These are phyloP conservation scores for Leccinum variicolor DNA, from an alignment of 768 basidiomycete species.

Conservation along the genomic window DNA sequence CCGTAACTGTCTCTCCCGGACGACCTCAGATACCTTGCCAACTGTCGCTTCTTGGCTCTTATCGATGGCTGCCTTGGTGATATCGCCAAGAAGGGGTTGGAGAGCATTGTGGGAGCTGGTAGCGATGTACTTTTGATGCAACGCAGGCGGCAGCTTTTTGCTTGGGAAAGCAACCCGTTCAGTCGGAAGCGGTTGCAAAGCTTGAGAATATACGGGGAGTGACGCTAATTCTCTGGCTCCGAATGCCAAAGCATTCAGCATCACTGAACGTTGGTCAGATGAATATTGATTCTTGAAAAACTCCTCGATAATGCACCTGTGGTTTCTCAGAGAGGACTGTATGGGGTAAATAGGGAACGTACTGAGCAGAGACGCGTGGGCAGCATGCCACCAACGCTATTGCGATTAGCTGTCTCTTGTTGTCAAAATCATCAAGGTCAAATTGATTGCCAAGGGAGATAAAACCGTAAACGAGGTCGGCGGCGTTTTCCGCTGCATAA, in stretches of 20 bases:
- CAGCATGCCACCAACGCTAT: constrained; percentile 78
- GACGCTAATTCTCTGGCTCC: constrained; percentile 80
- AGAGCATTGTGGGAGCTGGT: constrained; percentile 41
- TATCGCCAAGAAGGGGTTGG: constrained; percentile 56
- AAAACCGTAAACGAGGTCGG: constrained; percentile 71
- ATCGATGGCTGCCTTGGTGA: constrained; percentile 62
- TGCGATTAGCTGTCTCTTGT: constrained; percentile 70
- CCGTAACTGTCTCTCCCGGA: constrained; percentile 72
- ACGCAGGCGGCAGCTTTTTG: constrained; percentile 66
- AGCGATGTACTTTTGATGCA: constrained; percentile 68
- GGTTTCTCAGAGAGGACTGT: constrained; percentile 2
- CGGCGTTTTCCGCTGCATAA: constrained; percentile 82
- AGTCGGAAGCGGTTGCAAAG: constrained; percentile 29
- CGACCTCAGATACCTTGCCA: constrained; percentile 56
- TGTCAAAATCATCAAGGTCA: constrained; percentile 76
- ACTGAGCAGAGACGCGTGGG: constrained; percentile 81
- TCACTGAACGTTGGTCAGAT: constrained; percentile 75
- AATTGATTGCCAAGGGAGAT: constrained; percentile 79
- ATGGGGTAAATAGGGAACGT: constrained; percentile 27
- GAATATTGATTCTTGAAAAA: constrained; percentile 96
- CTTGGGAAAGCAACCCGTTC: constrained; percentile 65
- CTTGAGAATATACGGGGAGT: constrained; percentile 34
- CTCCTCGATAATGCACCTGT: constrained; percentile 81
- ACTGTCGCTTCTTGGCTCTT: constrained; percentile 52
- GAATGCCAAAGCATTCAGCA: constrained; percentile 82